phyloP scores from a whole-genome alignment of 192 early-diverging fungal genomes.

The Phycomyces blakesleeanus region DNA sequence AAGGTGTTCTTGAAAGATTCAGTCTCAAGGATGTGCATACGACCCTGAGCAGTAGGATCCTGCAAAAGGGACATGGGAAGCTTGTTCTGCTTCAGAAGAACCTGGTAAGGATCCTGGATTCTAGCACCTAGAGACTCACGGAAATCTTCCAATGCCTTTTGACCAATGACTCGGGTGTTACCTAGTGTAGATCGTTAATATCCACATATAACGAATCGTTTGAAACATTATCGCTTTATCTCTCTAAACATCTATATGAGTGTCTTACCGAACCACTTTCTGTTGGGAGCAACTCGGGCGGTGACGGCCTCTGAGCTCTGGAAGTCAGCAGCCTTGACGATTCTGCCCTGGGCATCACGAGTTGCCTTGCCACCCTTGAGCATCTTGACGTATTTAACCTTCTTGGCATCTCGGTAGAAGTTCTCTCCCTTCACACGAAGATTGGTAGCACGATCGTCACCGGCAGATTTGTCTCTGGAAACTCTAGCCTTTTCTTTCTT shows the following conservation, averaged over 20 bases:
- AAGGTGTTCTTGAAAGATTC: conserved; percentile 91
- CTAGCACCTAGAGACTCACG: conserved; percentile 83
- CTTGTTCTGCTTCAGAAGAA: conserved; percentile 90
- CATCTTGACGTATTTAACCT: conserved; percentile 90
- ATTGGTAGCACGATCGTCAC: conserved; percentile 42
- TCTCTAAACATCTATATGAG: not conserved
- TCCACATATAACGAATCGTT: not conserved
- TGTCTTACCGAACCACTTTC: conserved; percentile 88
- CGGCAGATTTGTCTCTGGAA: conserved; percentile 39
- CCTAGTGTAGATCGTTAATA: conserved; percentile 37
- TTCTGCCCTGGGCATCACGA: conserved; percentile 81
- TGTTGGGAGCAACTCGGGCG: conserved; percentile 88
- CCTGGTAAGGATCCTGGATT: conserved; percentile 93
- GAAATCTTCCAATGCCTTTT: conserved; percentile 90
- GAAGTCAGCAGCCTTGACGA: conserved; percentile 88
- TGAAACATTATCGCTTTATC: not conserved
- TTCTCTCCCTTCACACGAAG: conserved; percentile 93
- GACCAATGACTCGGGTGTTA: conserved; percentile 95
- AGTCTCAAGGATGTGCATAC: conserved; percentile 94
- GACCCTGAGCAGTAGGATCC: conserved; percentile 64
- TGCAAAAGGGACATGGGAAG: conserved; percentile 91
- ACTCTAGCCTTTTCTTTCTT: conserved; percentile 62
- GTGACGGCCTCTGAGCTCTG: conserved; percentile 74
- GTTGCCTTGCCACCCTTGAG: conserved; percentile 83
- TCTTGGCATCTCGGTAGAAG: conserved; percentile 97